These are phyloP conservation scores for Lactarius sanguifluus DNA, from an alignment of 768 basidiomycete species.

Conservation along the genomic window DNA sequence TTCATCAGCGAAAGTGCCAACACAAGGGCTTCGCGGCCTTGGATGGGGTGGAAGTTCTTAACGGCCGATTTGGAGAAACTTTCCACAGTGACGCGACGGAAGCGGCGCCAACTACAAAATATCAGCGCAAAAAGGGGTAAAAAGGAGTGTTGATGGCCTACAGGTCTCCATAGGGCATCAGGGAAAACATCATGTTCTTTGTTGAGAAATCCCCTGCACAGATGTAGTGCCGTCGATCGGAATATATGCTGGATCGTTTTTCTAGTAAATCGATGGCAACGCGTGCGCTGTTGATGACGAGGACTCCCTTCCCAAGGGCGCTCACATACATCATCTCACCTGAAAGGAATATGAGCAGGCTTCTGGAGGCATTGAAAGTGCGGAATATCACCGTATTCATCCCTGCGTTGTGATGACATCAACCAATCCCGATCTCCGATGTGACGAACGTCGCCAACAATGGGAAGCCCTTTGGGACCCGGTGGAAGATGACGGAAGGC, in stretches of 20 bases:
- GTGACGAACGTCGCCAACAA: neutral
- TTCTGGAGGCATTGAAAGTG: neutral
- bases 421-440: neutral
- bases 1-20: conserved; percentile 31
- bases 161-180: conserved; percentile 32
- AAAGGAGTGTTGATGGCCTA: neutral
- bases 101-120: conserved; percentile 31
- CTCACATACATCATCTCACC: conserved; percentile 36
- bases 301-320: conserved; percentile 34
- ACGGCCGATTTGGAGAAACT: conserved; percentile 34
- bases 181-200: conserved; percentile 31
- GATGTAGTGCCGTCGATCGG: conserved; percentile 18
- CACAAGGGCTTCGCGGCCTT: conserved; percentile 35
- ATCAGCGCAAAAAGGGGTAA: too few species aligned
- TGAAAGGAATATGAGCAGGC: conserved; percentile 14
- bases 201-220: conserved; percentile 35
- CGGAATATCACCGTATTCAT: neutral
- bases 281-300: conserved; percentile 35
- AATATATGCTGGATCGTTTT: conserved; percentile 9
- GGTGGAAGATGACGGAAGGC: neutral
- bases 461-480: neutral
- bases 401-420: neutral
- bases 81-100: conserved; percentile 31
- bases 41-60: conserved; percentile 32
- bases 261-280: conserved; percentile 34